Evolutionary conservation across 169 alveolate genomes (phyloP).

Genomic region (Cryptosporidium muris): DNA sequence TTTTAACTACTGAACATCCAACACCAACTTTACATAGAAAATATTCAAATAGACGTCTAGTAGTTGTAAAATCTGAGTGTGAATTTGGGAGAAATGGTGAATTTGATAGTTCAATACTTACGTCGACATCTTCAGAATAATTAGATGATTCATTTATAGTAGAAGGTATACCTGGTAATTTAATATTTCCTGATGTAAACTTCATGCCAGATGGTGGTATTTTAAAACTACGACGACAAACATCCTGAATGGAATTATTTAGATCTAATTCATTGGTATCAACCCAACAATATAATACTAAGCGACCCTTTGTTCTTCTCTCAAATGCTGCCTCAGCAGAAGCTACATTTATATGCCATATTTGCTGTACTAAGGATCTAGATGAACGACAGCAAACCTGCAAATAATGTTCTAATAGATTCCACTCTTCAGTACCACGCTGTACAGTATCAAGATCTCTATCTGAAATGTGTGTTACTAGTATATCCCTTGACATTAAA

Average conservation of each 20-base stretch:
- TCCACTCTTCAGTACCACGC: conserved; percentile 69
- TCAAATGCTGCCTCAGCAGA: conserved; percentile 59
- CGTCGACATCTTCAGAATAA: not conserved
- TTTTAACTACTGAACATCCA: conserved; percentile 82
- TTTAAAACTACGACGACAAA: conserved; percentile 85
- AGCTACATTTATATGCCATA: conserved; percentile 62
- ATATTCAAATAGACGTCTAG: conserved; percentile 81
- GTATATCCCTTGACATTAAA: conserved; percentile 28
- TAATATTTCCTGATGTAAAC: conserved; percentile 86
- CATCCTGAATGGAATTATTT: conserved; percentile 86
- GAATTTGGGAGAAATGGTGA: not conserved
- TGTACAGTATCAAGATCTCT: conserved; percentile 62
- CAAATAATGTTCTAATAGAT: conserved; percentile 54
- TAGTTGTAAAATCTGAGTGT: conserved; percentile 65
- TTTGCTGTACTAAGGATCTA: conserved; percentile 58
- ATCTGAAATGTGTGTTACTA: conserved; percentile 60
- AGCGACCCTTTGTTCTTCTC: conserved; percentile 74
- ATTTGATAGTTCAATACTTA: not conserved
- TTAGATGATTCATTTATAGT: conserved; percentile 6
- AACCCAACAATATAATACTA: conserved; percentile 83
- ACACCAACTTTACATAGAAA: conserved; percentile 89
- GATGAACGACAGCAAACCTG: conserved; percentile 70
- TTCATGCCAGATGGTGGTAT: conserved; percentile 84
- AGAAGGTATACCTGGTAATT: conserved; percentile 74
- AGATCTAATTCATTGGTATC: conserved; percentile 83